Base-by-base conservation (phyloP, 1,284 basidiomycete genomes). In the Puccinia novopanici region DNA sequence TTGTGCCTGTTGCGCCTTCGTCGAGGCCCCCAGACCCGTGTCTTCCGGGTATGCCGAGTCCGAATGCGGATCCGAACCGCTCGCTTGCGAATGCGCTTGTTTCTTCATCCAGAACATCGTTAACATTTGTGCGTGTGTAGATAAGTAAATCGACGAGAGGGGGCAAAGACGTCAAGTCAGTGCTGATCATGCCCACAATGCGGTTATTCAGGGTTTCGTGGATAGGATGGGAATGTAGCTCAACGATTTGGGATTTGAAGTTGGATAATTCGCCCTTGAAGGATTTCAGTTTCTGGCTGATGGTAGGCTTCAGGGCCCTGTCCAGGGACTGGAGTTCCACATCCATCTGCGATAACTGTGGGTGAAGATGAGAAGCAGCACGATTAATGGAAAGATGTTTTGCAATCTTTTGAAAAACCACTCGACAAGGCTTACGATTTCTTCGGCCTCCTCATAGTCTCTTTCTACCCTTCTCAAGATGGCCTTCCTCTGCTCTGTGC, bases 401-500 rank as follows among this genome's bases (percentile, higher is more conserved):
- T n/a, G n/a, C n/a, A n/a, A n/a, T n/a, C n/a, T n/a, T n/a, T n/a
- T n/a, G n/a, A n/a, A n/a, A n/a, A n/a, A n/a, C n/a, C n/a, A n/a
- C n/a, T n/a, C n/a, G n/a, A n/a, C n/a, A 40, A 24, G 19, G 84
- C 89, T 82, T 84, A 92, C 94, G 89, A 98, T 95, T 88, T 99
- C 97, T 84, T 98, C 95, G 0, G 95, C 96, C 87, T 99, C 97
- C 85, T 99, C 97, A 3, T 98, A 88, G 86, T 99, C 96, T 89
- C 95, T 94, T 85, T 96, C 93, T 27, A 94, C 92, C 82, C 93
- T 88, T 82, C 95, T 89, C 82, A 98, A 87, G 3, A 92, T 88
- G 0, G 93, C 89, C 86, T 93, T 94, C 75, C 92, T 90, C 82
- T 93, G 91, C 85, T 98, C 95, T 94, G 63, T 24, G 12, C 22